Base-by-base conservation (phyloP, 78 protist genomes). In the Cavenderia fasciculata region DNA sequence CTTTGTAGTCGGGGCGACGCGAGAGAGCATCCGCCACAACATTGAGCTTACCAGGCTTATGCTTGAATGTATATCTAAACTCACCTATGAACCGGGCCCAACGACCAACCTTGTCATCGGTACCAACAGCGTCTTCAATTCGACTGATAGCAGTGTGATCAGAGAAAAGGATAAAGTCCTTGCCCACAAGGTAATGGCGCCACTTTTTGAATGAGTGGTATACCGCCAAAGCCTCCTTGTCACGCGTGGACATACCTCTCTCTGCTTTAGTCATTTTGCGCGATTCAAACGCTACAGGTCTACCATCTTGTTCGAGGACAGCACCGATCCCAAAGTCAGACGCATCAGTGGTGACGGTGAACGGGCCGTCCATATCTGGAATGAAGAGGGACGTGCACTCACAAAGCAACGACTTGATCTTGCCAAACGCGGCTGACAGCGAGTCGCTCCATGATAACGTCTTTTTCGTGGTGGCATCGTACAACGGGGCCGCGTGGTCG, bases 201-300 rank as follows among this genome's bases (percentile, higher is more conserved):
- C 62, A 87, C 6, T 27, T 23, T 8, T 21, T 14, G 10, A 74
- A 40, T 6, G 65, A 14, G 29, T 49, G 36, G 4, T 40, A 54
- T 21, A 87, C 49, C 12, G 86, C 94, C 23, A 74, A 27, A 2
- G 52, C 12, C 43, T 87, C 94, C 44, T 61, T 59, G 51, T 76
- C 79, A 1, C 44, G 49, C 2, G 47, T 43, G 0, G 70, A 44
- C 70, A 74, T 74, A 33, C 61, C 63, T 18, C 5, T 27, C 31
- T 87, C 94, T 4, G 85, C 77, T 4, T 16, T 33, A 2, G 19
- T 33, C 12, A 87, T 43, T 21, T 66, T 65, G 21, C 76, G 14
- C 3, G 78, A 65, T 66, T 63, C 66, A 43, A 51, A 87, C 19
- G 76, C 79, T 6, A 87, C 85, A 2, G 40, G 47, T 31, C 38